Percentiles rank a stretch among this genome's conserved stretches.
phyloP scores from a whole-genome alignment of 192 early-diverging fungal genomes.

The Coemansia sp. region DNA sequence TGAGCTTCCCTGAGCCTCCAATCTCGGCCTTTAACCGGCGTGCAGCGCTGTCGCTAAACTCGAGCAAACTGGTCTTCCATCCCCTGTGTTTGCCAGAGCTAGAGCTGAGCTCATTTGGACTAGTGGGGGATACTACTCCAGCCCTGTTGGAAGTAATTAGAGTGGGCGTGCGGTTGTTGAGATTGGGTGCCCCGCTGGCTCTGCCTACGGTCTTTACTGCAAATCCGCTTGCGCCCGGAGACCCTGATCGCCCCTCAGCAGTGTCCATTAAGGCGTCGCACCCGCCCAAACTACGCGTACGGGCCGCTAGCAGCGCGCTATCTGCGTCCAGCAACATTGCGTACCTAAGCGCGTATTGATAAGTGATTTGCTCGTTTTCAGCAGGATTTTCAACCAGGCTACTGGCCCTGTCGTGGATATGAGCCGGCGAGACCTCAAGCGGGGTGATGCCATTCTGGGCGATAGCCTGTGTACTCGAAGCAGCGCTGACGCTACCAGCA shows the following conservation, averaged over 20 bases:
- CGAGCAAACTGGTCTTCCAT: slow-evolving; percentile 45
- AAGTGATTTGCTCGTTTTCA: slow-evolving; percentile 34
- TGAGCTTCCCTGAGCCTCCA: slow-evolving; percentile 21
- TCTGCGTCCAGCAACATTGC: slow-evolving; percentile 52
- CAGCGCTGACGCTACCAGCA: neutral
- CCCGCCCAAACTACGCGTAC: slow-evolving; percentile 18
- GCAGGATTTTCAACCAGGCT: neutral
- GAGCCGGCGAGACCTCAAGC: neutral
- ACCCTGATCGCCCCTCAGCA: neutral
- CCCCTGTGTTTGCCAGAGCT: slow-evolving; percentile 11
- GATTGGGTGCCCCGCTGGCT: slow-evolving; percentile 42
- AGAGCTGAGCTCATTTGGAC: neutral
- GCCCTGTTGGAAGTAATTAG: slow-evolving; percentile 19
- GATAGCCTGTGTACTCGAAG: neutral
- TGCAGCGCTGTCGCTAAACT: slow-evolving; percentile 41
- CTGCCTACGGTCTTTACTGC: slow-evolving; percentile 33
- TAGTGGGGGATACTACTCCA: neutral
- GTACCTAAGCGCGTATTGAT: slow-evolving; percentile 54
- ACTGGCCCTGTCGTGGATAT: neutral
- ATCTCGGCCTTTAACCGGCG: slow-evolving; percentile 45
- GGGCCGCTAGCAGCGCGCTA: slow-evolving; percentile 39
- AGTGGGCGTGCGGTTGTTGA: slow-evolving; percentile 52
- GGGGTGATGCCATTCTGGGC: neutral
- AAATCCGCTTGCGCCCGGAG: slow-evolving; percentile 12
- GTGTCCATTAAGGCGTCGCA: neutral